Percentiles rank a stretch among this genome's conserved stretches.
Evolutionary conservation across 2,329 filamentous ascomycete genomes (phyloP).

Genomic region (Phaeosphaeriaceae sp.): DNA sequence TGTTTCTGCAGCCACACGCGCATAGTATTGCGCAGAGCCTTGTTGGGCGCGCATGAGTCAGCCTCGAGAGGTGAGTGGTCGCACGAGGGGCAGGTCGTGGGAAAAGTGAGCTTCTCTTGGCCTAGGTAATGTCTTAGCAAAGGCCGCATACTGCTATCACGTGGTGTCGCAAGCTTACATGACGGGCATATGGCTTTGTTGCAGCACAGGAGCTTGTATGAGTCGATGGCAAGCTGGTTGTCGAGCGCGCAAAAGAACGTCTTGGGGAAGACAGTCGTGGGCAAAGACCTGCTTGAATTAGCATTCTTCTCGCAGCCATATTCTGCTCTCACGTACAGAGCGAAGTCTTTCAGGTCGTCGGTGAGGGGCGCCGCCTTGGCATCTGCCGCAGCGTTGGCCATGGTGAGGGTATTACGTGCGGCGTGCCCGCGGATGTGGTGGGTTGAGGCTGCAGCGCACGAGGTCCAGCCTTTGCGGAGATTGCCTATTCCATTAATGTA

Average conservation of each 20-base stretch:
- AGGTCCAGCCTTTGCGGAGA: slow-evolving; percentile 13
- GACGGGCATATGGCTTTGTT: slow-evolving; percentile 92
- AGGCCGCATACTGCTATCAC: neutral
- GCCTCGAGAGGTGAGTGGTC: slow-evolving; percentile 87
- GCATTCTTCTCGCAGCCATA: slow-evolving; percentile 2
- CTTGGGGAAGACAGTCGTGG: slow-evolving; percentile 87
- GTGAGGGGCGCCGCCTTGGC: slow-evolving; percentile 43
- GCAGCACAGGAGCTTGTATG: slow-evolving; percentile 91
- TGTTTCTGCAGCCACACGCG: slow-evolving; percentile 93
- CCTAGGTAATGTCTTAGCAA: slow-evolving; percentile 29
- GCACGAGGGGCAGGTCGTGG: slow-evolving; percentile 88
- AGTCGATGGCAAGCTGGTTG: slow-evolving; percentile 88
- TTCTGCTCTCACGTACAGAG: slow-evolving; percentile 29
- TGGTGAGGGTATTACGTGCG: slow-evolving; percentile 29
- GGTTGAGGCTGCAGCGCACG: slow-evolving; percentile 33
- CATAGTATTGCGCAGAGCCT: slow-evolving; percentile 89
- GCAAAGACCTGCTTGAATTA: slow-evolving; percentile 68
- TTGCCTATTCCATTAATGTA: slow-evolving; percentile 33
- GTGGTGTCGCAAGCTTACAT: slow-evolving; percentile 67
- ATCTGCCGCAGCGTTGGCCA: slow-evolving; percentile 37
- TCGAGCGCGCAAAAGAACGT: slow-evolving; percentile 95
- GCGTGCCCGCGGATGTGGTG: slow-evolving; percentile 19
- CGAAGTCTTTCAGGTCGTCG: slow-evolving; percentile 43
- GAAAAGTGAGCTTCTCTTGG: slow-evolving; percentile 63
- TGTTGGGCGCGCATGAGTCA: slow-evolving; percentile 87